These are phyloP conservation scores for Xerophyta viscosa DNA, from an alignment of 106 monocot species.

Conservation along the genomic window DNA sequence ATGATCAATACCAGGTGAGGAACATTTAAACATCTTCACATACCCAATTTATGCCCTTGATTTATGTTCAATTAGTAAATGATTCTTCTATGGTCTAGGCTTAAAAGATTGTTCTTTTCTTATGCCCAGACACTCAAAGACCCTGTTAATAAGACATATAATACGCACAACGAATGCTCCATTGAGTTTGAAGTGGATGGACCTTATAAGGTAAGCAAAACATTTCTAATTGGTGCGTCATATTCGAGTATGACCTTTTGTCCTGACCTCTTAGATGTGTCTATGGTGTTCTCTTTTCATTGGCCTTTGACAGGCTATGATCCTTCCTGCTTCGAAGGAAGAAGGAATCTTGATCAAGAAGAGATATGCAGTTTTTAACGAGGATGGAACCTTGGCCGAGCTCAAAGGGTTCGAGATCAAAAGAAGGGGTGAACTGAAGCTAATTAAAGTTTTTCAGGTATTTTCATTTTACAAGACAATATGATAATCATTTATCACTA, in stretches of 20 bases:
- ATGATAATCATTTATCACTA: background rate
- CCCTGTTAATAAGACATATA: slow-evolving; percentile 64
- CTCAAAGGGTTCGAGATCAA: slow-evolving; percentile 99
- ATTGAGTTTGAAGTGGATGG: slow-evolving; percentile 99
- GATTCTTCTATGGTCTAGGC: too few relatives aligned
- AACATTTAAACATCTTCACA: background rate
- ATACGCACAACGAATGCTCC: slow-evolving; percentile 95
- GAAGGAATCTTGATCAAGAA: slow-evolving; percentile 97
- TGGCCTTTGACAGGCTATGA: slow-evolving; percentile 63
- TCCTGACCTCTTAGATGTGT: background rate
- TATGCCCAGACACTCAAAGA: slow-evolving; percentile 63
- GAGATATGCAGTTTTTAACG: slow-evolving; percentile 97
- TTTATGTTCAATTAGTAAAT: background rate
- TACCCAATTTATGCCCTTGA: background rate
- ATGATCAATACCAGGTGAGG: slow-evolving; percentile 92
- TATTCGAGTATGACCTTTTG: background rate
- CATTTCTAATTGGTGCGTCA: background rate
- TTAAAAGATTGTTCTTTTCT: background rate
- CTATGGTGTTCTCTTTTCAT: background rate
- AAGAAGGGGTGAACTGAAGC: slow-evolving; percentile 97
- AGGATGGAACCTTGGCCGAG: slow-evolving; percentile 94
- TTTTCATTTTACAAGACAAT: background rate
- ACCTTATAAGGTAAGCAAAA: slow-evolving; percentile 71
- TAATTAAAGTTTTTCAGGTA: slow-evolving; percentile 99
- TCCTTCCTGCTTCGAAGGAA: slow-evolving; percentile 96